Evolutionary conservation across 495 filamentous ascomycete genomes (phyloP).

Genomic region (Alectoria sarmentosa): DNA sequence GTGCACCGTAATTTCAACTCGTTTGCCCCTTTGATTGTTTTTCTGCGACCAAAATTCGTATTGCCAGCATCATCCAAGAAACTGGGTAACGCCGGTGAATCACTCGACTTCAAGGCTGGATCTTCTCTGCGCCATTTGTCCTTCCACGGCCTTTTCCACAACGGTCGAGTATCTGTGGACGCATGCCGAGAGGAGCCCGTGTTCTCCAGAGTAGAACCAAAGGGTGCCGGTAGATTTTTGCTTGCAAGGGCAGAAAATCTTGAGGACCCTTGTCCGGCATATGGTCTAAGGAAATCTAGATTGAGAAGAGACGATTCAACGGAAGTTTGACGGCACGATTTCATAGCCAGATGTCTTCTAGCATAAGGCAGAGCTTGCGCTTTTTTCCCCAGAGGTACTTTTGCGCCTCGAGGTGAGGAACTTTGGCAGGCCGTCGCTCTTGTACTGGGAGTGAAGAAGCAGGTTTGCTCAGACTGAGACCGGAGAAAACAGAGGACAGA

Average conservation of each 20-base stretch:
- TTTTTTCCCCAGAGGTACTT: neutral
- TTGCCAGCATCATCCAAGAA: slow-evolving; percentile 42
- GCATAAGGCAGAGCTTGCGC: slow-evolving; percentile 5
- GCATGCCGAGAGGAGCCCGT: slow-evolving; percentile 30
- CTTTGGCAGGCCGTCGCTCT: slow-evolving; percentile 23
- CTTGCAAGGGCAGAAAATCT: slow-evolving; percentile 8
- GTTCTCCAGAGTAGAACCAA: neutral
- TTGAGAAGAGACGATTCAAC: slow-evolving; percentile 39
- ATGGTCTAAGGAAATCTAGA: slow-evolving; percentile 39
- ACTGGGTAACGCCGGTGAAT: slow-evolving; percentile 42
- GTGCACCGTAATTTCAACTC: slow-evolving; percentile 85
- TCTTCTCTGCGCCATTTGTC: slow-evolving; percentile 27
- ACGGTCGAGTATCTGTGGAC: slow-evolving; percentile 41
- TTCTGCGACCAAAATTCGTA: slow-evolving; percentile 48
- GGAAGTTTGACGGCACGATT: slow-evolving; percentile 25
- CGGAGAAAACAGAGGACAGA: slow-evolving; percentile 55
- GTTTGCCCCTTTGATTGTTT: slow-evolving; percentile 65
- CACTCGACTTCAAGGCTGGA: slow-evolving; percentile 36
- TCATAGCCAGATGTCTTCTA: slow-evolving; percentile 28
- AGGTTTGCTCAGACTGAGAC: slow-evolving; percentile 48
- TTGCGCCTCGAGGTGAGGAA: neutral
- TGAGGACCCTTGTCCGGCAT: slow-evolving; percentile 21
- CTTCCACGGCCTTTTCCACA: slow-evolving; percentile 52
- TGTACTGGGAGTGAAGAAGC: slow-evolving; percentile 38
- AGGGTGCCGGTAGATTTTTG: neutral